phyloP scores from a whole-genome alignment of 2,329 filamentous ascomycete species.

The Xylariaceae sp. region DNA sequence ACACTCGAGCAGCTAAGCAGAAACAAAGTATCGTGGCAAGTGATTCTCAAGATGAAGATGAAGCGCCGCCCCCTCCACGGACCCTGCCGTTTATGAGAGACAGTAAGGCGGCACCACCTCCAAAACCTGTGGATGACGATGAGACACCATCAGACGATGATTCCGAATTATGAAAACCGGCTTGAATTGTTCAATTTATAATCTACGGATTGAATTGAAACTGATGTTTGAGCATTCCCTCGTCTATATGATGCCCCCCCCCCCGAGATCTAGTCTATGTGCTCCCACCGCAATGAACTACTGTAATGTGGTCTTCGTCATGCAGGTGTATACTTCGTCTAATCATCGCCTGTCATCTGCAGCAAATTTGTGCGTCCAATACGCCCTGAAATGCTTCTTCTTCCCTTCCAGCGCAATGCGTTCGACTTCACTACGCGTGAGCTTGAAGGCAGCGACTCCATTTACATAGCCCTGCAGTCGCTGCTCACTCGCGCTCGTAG shows the following conservation, averaged over 20 bases:
- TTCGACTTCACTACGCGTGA: conserved; percentile 55
- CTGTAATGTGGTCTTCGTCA: neutral
- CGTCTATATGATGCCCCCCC: neutral
- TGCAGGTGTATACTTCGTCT: neutral
- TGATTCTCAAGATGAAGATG: conserved; percentile 21
- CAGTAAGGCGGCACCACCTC: conserved; percentile 30
- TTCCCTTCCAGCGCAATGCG: conserved; percentile 53
- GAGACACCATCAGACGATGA: conserved; percentile 57
- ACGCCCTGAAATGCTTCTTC: conserved; percentile 58
- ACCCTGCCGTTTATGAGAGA: conserved; percentile 43
- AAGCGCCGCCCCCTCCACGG: conserved; percentile 29
- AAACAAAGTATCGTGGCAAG: conserved; percentile 5
- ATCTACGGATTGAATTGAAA: too few species aligned
- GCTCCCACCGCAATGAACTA: neutral
- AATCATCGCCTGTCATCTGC: conserved; percentile 46
- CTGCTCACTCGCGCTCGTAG: conserved; percentile 56
- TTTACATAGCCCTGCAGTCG: conserved; percentile 53
- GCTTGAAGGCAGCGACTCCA: conserved; percentile 51
- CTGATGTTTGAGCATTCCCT: neutral
- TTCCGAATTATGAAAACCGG: conserved; percentile 40
- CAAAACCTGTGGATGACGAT: conserved; percentile 35
- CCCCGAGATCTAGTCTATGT: neutral
- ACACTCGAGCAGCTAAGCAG: conserved; percentile 10
- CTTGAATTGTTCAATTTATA: conserved; percentile 6
- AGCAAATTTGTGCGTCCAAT: conserved; percentile 53